Evolutionary conservation across 495 filamentous ascomycete genomes (phyloP), one percentile per base, ranked within the genome.

Genomic region (Eremomyces bilateralis): DNA sequence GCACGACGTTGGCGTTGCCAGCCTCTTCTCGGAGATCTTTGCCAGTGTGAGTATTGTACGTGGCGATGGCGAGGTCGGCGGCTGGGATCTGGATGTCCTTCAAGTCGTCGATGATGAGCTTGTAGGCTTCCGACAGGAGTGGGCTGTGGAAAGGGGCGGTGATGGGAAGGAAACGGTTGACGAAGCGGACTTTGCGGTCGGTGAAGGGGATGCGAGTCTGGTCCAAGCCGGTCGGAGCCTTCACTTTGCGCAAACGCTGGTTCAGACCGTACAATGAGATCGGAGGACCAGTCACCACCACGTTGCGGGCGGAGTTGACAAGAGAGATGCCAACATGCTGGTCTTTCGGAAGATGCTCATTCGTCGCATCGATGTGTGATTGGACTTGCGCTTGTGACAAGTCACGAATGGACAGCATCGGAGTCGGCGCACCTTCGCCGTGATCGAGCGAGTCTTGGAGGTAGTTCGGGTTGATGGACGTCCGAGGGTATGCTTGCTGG

Each of bases 91-190:
- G 52, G 17, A 99, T 57, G 45, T 81, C 73, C 46, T 80, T 78
- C 28, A 95, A 61, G 48, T 99, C 90, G 38, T 91, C 76, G 25
- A 76, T 62, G 36, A 94, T 78, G 28, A 79, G 64, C 31, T 71
- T 65, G 12, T 76, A 74, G 2, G 90, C 83, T 28, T 78, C 68
- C 29, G 67, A 62, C 27, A 99, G 67, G 46, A 93, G 92, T 39
- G 76, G 76, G 62, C 88, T 95, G 59, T 99, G 90, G 62, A 99
- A 99, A 4, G 90, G 90, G 5, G 88, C 78, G 1, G 84, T 93
- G 53, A 99, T 95, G 20, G 90, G 90, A 35, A 99, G 59, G 61
- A 99, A 99, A 41, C 88, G 74, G 57, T 92, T 94, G 35, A 83
- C 81, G 46, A 99, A 95, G 45, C 88, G 80, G 36, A 91, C 62